phyloP scores from a whole-genome alignment of 2,329 filamentous ascomycete species.

The Epichloe aotearoae region DNA sequence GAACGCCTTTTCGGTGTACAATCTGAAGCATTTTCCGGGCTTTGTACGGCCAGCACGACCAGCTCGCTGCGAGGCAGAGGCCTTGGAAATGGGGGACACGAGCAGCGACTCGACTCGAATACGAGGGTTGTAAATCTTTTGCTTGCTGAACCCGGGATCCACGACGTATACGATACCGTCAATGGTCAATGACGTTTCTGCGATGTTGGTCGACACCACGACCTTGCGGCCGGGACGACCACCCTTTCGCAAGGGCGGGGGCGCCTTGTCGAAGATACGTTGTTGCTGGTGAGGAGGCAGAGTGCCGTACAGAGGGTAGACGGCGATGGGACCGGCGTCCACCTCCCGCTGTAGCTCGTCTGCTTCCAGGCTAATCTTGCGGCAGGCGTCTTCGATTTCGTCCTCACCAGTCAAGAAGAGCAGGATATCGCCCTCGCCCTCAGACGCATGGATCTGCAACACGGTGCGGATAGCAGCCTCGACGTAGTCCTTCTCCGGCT shows the following conservation, averaged over 20 bases:
- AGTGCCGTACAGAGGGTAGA: conserved; percentile 90
- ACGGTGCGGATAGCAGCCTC: conserved; percentile 92
- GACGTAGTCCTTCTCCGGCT: conserved; percentile 92
- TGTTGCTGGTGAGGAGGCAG: conserved; percentile 89
- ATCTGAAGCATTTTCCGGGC: conserved; percentile 92
- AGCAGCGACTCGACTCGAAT: conserved; percentile 92
- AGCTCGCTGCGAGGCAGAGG: conserved; percentile 90
- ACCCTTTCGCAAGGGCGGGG: conserved; percentile 55
- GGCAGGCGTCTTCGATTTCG: conserved; percentile 91
- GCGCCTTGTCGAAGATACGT: conserved; percentile 84
- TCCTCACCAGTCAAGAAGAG: conserved; percentile 96
- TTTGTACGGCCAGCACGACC: conserved; percentile 98
- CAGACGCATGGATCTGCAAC: conserved; percentile 87
- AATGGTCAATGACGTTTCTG: conserved; percentile 93
- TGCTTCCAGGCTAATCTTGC: conserved; percentile 80
- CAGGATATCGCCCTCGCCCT: conserved; percentile 83
- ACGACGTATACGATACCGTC: conserved; percentile 98
- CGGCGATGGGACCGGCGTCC: conserved; percentile 75
- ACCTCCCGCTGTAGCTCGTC: conserved; percentile 88
- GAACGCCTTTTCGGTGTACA: conserved; percentile 92
- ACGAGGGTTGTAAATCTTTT: conserved; percentile 97
- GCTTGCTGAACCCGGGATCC: conserved; percentile 98
- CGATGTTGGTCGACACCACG: conserved; percentile 94
- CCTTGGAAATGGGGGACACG: conserved; percentile 96
- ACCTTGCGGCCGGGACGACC: conserved; percentile 85